These are phyloP conservation scores for Ophiosphaerella narmari DNA, from an alignment of 2,329 filamentous ascomycete genomes.

Conservation along the genomic window DNA sequence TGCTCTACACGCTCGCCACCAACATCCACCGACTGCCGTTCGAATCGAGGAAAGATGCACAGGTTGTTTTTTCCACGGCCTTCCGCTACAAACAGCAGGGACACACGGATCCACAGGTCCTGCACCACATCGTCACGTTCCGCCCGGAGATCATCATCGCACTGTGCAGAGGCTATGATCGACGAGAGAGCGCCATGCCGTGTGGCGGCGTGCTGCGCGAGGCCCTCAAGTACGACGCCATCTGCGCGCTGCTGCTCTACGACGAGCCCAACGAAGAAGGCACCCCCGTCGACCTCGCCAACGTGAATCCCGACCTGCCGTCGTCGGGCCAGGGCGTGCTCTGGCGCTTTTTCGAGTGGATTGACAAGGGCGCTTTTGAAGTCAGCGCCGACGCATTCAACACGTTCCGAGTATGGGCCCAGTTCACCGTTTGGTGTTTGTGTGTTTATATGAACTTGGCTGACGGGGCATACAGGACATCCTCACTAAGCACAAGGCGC, in stretches of 20 bases:
- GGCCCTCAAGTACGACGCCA: constrained; percentile 86
- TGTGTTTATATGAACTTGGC: too few species aligned
- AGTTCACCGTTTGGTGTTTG: background rate
- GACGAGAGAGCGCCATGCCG: constrained; percentile 87
- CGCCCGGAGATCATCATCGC: constrained; percentile 86
- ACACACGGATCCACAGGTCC: constrained; percentile 76
- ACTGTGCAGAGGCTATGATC: constrained; percentile 85
- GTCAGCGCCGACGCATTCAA: constrained; percentile 97
- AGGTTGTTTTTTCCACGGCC: constrained; percentile 93
- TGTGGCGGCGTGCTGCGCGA: constrained; percentile 90
- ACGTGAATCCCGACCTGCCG: constrained; percentile 74
- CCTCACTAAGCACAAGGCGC: constrained; percentile 87
- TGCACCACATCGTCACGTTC: constrained; percentile 86
- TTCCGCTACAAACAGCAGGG: constrained; percentile 83
- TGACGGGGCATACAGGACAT: constrained; percentile 68
- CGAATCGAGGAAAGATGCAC: constrained; percentile 93
- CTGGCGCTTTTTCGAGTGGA: constrained; percentile 97
- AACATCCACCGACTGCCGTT: constrained; percentile 87
- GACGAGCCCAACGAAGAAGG: constrained; percentile 79
- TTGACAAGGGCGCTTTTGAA: constrained; percentile 95
- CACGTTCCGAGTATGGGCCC: constrained; percentile 77
- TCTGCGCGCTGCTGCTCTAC: constrained; percentile 88
- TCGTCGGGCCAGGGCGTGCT: constrained; percentile 86
- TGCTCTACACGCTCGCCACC: constrained; percentile 81
- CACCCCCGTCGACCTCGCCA: constrained; percentile 74